Evolutionary conservation across 2,329 filamentous ascomycete genomes (phyloP).

Genomic region (Penicillium sp.): DNA sequence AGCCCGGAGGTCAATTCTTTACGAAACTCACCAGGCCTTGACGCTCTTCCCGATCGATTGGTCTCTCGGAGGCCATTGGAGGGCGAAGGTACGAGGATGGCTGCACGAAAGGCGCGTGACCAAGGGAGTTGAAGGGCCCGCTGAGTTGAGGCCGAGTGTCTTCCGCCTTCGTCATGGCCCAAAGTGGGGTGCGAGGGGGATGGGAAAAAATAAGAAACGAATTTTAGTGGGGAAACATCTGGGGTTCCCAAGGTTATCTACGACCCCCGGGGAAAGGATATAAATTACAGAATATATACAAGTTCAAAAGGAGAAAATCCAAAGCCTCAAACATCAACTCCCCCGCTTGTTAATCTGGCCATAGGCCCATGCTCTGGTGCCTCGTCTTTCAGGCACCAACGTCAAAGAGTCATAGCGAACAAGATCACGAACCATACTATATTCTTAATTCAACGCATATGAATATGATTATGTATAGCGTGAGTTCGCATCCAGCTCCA

Average conservation of each 20-base stretch:
- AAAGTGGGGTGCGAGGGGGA: constrained; percentile 11
- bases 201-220: neutral
- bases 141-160: constrained; percentile 20
- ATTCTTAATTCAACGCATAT: too few relatives aligned
- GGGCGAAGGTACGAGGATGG: constrained; percentile 50
- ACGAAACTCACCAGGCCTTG: constrained; percentile 47
- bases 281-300: neutral
- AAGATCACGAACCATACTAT: too few relatives aligned
- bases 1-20: constrained; percentile 8
- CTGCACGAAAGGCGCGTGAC: constrained; percentile 52
- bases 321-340: neutral
- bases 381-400: too few relatives aligned
- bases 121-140: constrained; percentile 23
- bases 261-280: neutral
- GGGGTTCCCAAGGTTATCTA: constrained; percentile 1
- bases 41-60: constrained; percentile 51
- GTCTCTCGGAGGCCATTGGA: constrained; percentile 46
- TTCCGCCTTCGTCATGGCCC: constrained; percentile 26
- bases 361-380: neutral
- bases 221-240: neutral
- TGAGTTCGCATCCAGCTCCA: too few relatives aligned
- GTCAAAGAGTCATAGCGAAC: too few relatives aligned
- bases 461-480: too few relatives aligned
- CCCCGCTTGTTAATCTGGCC: neutral
- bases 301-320: neutral